Base-by-base conservation (phyloP, 257 asterid species). In the Fraxinus quadrangulata region DNA sequence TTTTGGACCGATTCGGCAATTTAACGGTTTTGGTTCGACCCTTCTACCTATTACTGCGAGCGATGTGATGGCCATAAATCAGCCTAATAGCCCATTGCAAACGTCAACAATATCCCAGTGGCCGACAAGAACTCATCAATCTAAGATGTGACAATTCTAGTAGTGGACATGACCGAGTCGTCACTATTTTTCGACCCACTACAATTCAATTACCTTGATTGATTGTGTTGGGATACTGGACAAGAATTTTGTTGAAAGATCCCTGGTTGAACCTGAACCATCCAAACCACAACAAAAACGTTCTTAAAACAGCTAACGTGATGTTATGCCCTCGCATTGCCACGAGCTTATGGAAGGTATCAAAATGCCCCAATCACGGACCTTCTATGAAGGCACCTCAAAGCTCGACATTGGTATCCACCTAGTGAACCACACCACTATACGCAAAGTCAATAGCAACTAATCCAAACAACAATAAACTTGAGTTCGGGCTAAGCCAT, bases 61-160 rank as follows among this genome's bases (percentile, higher is more conserved):
- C 0, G 92, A 88, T 0, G 95, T 85, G 33, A 88, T 90, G 0
- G 92, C 92, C 1, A 87, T 90, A 68, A 90, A 90, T 13, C 92
- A 91, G 6, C 88, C 95, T 1, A 90, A 80, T n/a, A 90, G 80
- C 0, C 92, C 95, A 26, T 90, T 90, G 68, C 95, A 88, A 5
- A 90, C 92, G 5, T 84, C 91, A 0, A 85, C 82, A 4, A 78
- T 86, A 34, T 90, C 90, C 92, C 92, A 86, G 10, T 88, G 94
- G 47, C 91, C 92, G 3, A 81, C 81, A 12, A 88, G 37, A 21
- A 86, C 17, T 45, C 94, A 75, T 13, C 86, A 77, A 7, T 90
- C 87, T 6, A 90, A 90, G 0, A 90, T 7, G 90, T 90, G 28
- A 77, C 89, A 0, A 90, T 75, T 19, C 89, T 89, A 0, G 90